These are phyloP conservation scores for Calocera cornea DNA, from an alignment of 768 basidiomycete species.

Conservation along the genomic window DNA sequence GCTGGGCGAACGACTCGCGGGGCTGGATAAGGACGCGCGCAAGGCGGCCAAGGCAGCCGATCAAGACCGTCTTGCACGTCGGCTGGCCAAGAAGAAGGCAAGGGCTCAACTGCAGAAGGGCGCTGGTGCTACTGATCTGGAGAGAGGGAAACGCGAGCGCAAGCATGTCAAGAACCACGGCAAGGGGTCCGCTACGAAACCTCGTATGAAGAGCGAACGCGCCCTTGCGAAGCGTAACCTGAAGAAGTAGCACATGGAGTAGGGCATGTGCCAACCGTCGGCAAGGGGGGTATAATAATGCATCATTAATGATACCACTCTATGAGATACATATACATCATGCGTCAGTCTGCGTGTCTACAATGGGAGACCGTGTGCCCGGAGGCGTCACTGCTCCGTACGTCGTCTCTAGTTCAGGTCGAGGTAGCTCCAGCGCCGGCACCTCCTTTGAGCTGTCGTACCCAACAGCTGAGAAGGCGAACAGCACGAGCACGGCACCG, in stretches of 20 bases:
- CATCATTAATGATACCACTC: neutral
- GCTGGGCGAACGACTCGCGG: conserved; percentile 64
- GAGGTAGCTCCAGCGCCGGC: neutral
- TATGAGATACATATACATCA: neutral
- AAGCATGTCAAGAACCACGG: conserved; percentile 14
- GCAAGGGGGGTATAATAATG: neutral
- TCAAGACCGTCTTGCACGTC: conserved; percentile 63
- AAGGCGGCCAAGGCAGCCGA: conserved; percentile 71
- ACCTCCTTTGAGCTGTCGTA: neutral
- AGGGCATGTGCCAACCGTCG: too few relatives aligned
- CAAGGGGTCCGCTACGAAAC: neutral
- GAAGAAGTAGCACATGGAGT: neutral
- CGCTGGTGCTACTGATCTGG: neutral
- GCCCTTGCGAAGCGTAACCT: neutral
- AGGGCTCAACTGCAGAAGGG: conserved; percentile 15
- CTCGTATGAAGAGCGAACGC: neutral
- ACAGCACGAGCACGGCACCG: conserved; percentile 64
- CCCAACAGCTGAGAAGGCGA: conserved; percentile 66
- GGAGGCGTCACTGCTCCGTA: neutral
- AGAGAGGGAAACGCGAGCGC: conserved; percentile 1
- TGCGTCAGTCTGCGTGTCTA: neutral
- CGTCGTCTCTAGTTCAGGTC: neutral
- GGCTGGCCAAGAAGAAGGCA: conserved; percentile 82
- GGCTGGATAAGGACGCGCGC: conserved; percentile 71
- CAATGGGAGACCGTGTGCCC: neutral